phyloP scores from a whole-genome alignment of 768 basidiomycete genomes.

The Rhodotorula graminis region DNA sequence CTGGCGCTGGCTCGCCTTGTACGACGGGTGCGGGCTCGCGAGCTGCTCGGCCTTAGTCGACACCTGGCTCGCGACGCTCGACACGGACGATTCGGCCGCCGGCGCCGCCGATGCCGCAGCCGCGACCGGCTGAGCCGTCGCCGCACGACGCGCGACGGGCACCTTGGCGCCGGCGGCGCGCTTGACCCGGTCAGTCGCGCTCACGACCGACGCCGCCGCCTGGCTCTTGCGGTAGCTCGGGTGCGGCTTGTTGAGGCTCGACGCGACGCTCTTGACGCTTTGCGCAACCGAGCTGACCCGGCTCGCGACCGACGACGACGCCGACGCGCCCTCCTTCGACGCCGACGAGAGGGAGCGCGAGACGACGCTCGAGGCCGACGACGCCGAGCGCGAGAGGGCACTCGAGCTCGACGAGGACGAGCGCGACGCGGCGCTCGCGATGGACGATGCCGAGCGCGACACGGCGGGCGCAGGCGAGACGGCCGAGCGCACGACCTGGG shows the following conservation, averaged over 20 bases:
- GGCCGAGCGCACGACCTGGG: not conserved
- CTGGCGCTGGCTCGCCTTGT: slow-evolving; percentile 1
- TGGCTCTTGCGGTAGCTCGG: slow-evolving; percentile 15
- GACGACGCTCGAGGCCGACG: not conserved
- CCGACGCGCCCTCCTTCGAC: not conserved
- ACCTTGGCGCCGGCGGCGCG: slow-evolving; percentile 7
- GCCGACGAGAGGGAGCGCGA: not conserved
- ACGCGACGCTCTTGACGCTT: not conserved
- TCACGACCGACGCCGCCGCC: not conserved
- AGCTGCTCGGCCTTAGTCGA: not conserved
- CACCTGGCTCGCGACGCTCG: not conserved
- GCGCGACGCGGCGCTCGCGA: not conserved
- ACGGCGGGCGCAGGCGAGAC: not conserved
- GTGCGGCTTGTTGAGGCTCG: slow-evolving; percentile 13
- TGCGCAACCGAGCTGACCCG: not conserved
- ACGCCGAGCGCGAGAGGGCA: not conserved
- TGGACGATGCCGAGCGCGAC: too few species aligned
- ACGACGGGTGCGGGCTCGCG: slow-evolving; percentile 11
- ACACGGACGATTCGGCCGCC: slow-evolving; percentile 4
- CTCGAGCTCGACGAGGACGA: not conserved
- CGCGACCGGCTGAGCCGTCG: not conserved
- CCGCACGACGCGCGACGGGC: not conserved
- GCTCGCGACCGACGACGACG: not conserved
- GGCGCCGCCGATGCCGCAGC: slow-evolving; percentile 4
- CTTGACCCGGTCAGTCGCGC: slow-evolving; percentile 2